These are phyloP conservation scores for Candida nemodendra DNA, from an alignment of 805 yeast genomes.

Conservation along the genomic window DNA sequence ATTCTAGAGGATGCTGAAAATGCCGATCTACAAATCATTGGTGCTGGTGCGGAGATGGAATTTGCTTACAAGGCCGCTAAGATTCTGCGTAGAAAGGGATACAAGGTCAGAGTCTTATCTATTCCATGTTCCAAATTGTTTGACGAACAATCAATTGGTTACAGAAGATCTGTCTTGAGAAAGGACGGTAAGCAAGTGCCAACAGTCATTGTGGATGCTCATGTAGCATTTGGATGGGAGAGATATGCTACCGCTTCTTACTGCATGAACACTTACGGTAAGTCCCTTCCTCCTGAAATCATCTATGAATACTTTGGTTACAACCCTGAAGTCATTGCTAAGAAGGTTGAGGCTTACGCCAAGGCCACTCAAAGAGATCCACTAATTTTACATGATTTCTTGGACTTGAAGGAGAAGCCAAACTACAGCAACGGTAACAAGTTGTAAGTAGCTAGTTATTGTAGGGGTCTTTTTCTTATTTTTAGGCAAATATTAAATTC, in stretches of 20 bases:
- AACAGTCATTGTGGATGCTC: constrained; percentile 88
- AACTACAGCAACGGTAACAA: constrained; percentile 21
- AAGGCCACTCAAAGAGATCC: constrained; percentile 24
- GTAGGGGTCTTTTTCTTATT: neutral
- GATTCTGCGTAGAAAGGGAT: constrained; percentile 60
- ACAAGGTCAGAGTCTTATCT: constrained; percentile 80
- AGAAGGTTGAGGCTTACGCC: constrained; percentile 32
- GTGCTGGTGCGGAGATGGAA: constrained; percentile 95
- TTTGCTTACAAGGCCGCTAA: constrained; percentile 81
- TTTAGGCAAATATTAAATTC: constrained; percentile 1
- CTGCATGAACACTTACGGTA: constrained; percentile 95
- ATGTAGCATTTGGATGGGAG: constrained; percentile 89
- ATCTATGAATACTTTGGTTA: constrained; percentile 85
- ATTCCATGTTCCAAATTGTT: constrained; percentile 90
- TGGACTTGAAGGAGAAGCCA: constrained; percentile 32
- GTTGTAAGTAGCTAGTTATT: constrained; percentile 11
- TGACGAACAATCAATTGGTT: constrained; percentile 78
- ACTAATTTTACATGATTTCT: constrained; percentile 30
- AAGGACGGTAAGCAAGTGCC: constrained; percentile 71
- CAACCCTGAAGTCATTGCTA: constrained; percentile 87
- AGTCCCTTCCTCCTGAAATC: constrained; percentile 85
- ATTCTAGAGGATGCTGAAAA: constrained; percentile 57
- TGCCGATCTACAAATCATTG: constrained; percentile 66
- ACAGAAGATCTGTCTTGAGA: constrained; percentile 85
- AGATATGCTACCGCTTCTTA: constrained; percentile 95